phyloP scores from a whole-genome alignment of 2,329 filamentous ascomycete genomes.

The Phialophora macrospora region DNA sequence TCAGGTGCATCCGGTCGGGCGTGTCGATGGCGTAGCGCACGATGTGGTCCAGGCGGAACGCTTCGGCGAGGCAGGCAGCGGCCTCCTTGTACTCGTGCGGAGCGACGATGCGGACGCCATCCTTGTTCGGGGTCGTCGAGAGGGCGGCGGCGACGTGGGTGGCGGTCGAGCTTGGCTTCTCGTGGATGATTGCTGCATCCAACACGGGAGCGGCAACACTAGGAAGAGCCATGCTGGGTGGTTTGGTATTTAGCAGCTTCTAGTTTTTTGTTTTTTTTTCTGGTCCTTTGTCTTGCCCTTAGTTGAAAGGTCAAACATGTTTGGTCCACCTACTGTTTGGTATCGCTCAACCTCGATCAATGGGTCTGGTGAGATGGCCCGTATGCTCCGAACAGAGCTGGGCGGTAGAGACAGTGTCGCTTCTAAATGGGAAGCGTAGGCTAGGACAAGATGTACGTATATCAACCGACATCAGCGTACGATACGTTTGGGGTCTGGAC shows the following conservation, averaged over 20 bases:
- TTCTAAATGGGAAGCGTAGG: slow-evolving; percentile 61
- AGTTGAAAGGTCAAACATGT: slow-evolving; percentile 30
- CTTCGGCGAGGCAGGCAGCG: slow-evolving; percentile 72
- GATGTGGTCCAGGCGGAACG: slow-evolving; percentile 76
- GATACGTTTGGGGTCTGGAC: slow-evolving; percentile 18
- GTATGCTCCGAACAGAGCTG: slow-evolving; percentile 62
- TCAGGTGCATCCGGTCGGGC: slow-evolving; percentile 67
- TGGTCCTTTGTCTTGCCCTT: slow-evolving; percentile 19
- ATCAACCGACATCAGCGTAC: slow-evolving; percentile 62
- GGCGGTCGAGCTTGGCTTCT: slow-evolving; percentile 34
- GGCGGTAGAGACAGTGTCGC: slow-evolving; percentile 61
- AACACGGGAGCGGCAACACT: slow-evolving; percentile 35
- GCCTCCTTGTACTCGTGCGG: slow-evolving; percentile 73
- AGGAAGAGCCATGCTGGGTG: slow-evolving; percentile 38
- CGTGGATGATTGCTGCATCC: slow-evolving; percentile 36
- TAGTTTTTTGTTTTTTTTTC: slow-evolving; percentile 13
- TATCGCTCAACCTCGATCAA: slow-evolving; percentile 46
- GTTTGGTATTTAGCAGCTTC: slow-evolving; percentile 26
- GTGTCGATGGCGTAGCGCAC: slow-evolving; percentile 72
- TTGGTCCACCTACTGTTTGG: slow-evolving; percentile 36
- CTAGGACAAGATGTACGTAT: slow-evolving; percentile 59
- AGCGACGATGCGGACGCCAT: slow-evolving; percentile 65
- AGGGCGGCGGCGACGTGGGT: slow-evolving; percentile 25
- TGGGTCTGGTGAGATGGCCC: slow-evolving; percentile 56
- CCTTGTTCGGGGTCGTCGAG: slow-evolving; percentile 50